Percentiles rank a stretch among this genome's conserved stretches.
Conservation (phyloP, 768 basidiomycete genomes). For the Postia placenta region DNA sequence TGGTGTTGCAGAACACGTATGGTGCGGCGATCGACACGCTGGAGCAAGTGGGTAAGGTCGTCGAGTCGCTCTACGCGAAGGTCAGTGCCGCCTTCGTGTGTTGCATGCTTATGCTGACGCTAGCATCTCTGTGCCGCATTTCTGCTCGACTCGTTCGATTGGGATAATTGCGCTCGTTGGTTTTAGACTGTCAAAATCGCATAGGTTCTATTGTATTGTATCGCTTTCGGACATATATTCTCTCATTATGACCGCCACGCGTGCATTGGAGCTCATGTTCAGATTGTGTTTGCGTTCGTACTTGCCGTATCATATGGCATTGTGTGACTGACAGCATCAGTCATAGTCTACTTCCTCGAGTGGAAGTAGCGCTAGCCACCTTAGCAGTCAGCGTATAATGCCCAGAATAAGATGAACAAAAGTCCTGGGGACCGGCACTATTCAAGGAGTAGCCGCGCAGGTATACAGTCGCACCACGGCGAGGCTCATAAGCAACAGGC, state of each 20-base stretch:
- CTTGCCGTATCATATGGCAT: neutral
- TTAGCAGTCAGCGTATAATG: neutral
- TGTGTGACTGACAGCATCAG: neutral
- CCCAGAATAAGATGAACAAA: neutral
- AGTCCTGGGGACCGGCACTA: too few relatives aligned
- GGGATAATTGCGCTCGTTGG: neutral
- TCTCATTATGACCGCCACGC: neutral
- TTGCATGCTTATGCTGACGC: neutral
- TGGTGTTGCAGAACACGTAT: slow-evolving; percentile 92
- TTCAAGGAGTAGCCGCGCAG: too few relatives aligned
- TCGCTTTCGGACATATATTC: neutral
- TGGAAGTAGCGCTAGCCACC: neutral
- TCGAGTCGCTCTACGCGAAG: slow-evolving; percentile 90
- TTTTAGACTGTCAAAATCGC: slow-evolving; percentile 39
- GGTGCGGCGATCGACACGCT: slow-evolving; percentile 85
- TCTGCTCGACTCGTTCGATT: neutral
- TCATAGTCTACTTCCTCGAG: too few relatives aligned
- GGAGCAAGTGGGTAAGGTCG: slow-evolving; percentile 89
- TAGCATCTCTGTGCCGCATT: neutral
- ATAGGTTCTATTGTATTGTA: slow-evolving; percentile 13
- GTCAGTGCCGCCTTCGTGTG: slow-evolving; percentile 21
- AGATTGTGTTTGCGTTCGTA: neutral
- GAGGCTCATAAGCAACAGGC: too few relatives aligned
- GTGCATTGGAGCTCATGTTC: neutral
- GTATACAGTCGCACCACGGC: too few relatives aligned